Evolutionary conservation across 192 early-diverging fungal species (phyloP).

Genomic region (Phlyctochytrium planicorne): DNA sequence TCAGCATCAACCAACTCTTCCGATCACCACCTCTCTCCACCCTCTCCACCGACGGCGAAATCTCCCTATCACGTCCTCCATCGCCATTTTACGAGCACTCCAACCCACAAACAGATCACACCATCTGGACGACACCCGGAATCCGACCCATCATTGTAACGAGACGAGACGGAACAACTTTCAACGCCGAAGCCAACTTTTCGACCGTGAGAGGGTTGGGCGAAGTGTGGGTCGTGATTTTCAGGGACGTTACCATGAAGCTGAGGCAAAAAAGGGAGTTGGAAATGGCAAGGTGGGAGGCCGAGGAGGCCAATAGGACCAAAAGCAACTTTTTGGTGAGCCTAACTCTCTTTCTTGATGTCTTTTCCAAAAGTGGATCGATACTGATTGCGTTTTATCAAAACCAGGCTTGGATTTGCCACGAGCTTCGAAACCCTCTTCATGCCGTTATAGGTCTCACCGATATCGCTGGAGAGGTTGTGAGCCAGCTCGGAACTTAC

Average conservation of each 20-base stretch:
- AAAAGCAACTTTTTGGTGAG: neutral
- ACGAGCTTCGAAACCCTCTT: constrained; percentile 19
- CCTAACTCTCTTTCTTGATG: too few relatives aligned
- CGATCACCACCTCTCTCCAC: too few relatives aligned
- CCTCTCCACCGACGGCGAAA: neutral
- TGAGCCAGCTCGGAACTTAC: neutral
- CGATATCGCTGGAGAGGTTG: neutral
- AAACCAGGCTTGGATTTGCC: constrained; percentile 15
- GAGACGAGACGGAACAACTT: neutral
- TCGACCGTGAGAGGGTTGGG: neutral
- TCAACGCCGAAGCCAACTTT: neutral
- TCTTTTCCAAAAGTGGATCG: too few relatives aligned
- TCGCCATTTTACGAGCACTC: neutral
- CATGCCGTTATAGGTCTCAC: constrained; percentile 10
- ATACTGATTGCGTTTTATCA: too few relatives aligned
- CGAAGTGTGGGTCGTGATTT: neutral
- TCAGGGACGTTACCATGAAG: neutral
- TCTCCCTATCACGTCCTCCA: too few relatives aligned
- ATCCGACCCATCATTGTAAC: neutral
- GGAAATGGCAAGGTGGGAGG: neutral
- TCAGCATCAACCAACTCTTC: neutral
- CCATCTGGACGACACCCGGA: neutral
- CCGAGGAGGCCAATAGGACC: neutral
- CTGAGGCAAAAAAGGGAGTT: neutral
- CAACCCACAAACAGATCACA: neutral